These are phyloP conservation scores for Wickerhamiella azyma DNA, from an alignment of 805 yeast genomes.

Conservation along the genomic window DNA sequence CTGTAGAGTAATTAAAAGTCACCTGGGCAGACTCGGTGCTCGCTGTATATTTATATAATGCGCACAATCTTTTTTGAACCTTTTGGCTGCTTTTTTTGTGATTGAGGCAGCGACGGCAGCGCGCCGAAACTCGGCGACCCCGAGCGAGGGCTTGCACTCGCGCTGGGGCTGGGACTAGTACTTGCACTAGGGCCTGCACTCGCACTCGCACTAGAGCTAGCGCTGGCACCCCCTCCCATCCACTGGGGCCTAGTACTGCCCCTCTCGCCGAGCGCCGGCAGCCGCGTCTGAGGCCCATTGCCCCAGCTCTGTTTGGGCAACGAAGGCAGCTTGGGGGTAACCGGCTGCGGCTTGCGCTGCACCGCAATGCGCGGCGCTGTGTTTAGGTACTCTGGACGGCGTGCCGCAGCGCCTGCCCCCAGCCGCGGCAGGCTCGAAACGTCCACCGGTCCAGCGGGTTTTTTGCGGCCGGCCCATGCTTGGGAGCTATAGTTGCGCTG, in stretches of 20 bases:
- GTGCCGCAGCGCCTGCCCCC: slow-evolving; percentile 6
- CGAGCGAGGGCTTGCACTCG: slow-evolving; percentile 9
- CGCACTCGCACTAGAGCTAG: slow-evolving; percentile 22
- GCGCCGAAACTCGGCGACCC: slow-evolving; percentile 14
- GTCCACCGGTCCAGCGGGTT: background rate
- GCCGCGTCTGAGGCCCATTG: slow-evolving; percentile 12
- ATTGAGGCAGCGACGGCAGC: background rate
- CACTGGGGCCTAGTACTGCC: slow-evolving; percentile 29
- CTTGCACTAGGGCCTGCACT: slow-evolving; percentile 9
- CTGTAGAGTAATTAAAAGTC: too few relatives aligned
- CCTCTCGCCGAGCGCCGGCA: slow-evolving; percentile 15
- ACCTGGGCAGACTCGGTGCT: too few relatives aligned
- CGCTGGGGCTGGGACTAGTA: background rate
- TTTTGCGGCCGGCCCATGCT: slow-evolving; percentile 5
- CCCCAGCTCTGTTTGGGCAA: slow-evolving; percentile 1
- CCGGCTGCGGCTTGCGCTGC: background rate
- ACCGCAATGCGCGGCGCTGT: slow-evolving; percentile 14
- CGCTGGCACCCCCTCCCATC: slow-evolving; percentile 15
- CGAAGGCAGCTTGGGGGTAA: background rate
- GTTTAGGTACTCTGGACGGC: background rate
- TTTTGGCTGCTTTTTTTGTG: background rate
- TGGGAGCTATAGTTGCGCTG: background rate
- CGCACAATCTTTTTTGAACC: background rate
- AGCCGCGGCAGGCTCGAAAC: slow-evolving; percentile 13
- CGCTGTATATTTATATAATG: background rate